These are phyloP conservation scores for Cercospora brassicicola DNA, from an alignment of 2,329 filamentous ascomycete genomes.

Conservation along the genomic window DNA sequence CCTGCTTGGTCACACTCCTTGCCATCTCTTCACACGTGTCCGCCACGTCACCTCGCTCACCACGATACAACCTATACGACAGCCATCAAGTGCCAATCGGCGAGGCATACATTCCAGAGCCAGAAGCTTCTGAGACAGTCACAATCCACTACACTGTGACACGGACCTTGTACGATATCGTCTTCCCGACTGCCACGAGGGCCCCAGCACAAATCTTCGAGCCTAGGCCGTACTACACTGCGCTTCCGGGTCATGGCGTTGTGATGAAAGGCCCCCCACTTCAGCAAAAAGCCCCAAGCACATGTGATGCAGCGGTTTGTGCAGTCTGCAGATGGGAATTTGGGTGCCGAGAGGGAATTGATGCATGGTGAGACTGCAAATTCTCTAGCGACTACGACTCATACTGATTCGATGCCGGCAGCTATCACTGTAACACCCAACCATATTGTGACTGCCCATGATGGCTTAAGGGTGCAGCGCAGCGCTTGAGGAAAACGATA, in stretches of 20 bases:
- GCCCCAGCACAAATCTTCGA: neutral
- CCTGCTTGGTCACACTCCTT: slow-evolving; percentile 1
- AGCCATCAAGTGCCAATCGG: slow-evolving; percentile 20
- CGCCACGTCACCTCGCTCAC: neutral
- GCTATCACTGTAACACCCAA: slow-evolving; percentile 23
- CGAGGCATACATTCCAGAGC: slow-evolving; percentile 4
- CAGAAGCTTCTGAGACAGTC: slow-evolving; percentile 16
- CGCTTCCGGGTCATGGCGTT: neutral
- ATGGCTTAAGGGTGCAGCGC: neutral
- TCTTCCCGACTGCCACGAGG: slow-evolving; percentile 16
- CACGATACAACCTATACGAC: slow-evolving; percentile 6
- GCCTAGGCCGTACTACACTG: neutral
- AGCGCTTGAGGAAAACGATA: neutral
- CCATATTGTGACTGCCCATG: slow-evolving; percentile 23
- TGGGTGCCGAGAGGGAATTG: slow-evolving; percentile 13
- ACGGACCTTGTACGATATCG: slow-evolving; percentile 21
- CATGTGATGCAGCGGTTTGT: slow-evolving; percentile 23
- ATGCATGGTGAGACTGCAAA: slow-evolving; percentile 2
- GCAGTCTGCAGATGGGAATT: slow-evolving; percentile 21
- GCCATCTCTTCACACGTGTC: slow-evolving; percentile 5
- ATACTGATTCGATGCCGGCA: slow-evolving; percentile 5
- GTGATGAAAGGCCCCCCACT: slow-evolving; percentile 8
- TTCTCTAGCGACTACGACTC: neutral
- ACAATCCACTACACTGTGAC: slow-evolving; percentile 20
- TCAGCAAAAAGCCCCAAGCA: slow-evolving; percentile 3